Evolutionary conservation across 805 yeast genomes (phyloP), one percentile per base, ranked within the genome.

Genomic region (Wickerhamiella dianesei): DNA sequence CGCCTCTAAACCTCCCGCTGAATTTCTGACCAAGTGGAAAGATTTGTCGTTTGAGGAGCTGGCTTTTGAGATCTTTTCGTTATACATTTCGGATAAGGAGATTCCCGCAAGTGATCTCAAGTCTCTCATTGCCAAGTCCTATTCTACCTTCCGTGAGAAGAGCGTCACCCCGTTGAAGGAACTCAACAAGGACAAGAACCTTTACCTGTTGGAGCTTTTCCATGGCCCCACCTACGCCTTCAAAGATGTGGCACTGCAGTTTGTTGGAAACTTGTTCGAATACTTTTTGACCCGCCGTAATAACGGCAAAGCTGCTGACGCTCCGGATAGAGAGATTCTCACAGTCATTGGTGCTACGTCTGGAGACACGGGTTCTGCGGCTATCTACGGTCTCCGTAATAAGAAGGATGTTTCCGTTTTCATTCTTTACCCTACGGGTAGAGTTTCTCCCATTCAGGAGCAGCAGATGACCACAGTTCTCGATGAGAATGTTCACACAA

Each of bases 191-290:
- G 69, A 70, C 41, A 59, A 69, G 48, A 69, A 75, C 43, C 68
- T 89, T 50, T 81, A 84, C 62, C 68, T 92, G 47, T 72, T 92
- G 59, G 99, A 92, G 67, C 73, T 92, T 50, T 92, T 92, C 79
- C 99, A 92, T 62, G 99, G 99, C 35, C 99, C 99, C 53, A 92
- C 99, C 3, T 92, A 89, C 61, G 99, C 99, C 14, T 92, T 92
- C 73, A 92, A 92, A 67, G 99, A 92, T 64, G 98, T 92, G 53
- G 99, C 99, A 3, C 74, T 92, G 61, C 99, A 92, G 66, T 89
- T 92, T 65, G 94, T 92, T 43, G 99, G 99, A 57, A 92, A 92
- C 70, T 71, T 92, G 56, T 92, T 92, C 64, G 99, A 92, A 67
- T 92, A 75, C 67, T 92, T 92, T 67, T 70, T 92, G 58, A 70